phyloP scores from a whole-genome alignment of 1,284 basidiomycete species.

The Pyrrhoderma lamaoense region DNA sequence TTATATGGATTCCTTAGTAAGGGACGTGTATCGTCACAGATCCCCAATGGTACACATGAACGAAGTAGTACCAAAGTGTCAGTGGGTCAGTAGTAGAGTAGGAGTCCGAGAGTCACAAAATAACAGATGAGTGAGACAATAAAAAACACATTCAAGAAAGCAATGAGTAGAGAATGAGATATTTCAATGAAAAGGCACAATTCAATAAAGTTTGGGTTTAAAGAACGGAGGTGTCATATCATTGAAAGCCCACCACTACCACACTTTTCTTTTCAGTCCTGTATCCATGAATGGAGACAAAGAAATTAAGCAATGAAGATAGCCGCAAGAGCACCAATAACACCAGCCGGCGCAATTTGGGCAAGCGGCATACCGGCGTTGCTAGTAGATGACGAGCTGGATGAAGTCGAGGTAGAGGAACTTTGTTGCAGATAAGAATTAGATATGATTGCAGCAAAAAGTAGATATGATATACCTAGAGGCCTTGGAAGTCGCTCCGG shows the following conservation, averaged over 20 bases:
- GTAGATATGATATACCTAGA: conserved; percentile 18
- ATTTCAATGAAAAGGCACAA: neutral
- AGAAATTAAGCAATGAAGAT: conserved; percentile 28
- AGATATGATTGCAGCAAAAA: conserved; percentile 7
- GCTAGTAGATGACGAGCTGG: conserved; percentile 21
- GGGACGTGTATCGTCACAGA: too few relatives aligned
- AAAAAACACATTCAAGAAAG: neutral
- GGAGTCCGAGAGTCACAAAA: too few relatives aligned
- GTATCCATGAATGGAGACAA: neutral
- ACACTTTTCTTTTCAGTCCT: neutral
- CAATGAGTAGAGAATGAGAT: neutral
- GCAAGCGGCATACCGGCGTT: conserved; percentile 23
- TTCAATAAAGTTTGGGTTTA: neutral
- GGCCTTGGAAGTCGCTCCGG: conserved; percentile 8
- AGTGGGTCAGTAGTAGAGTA: too few relatives aligned
- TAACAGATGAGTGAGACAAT: neutral
- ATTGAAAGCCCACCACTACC: neutral
- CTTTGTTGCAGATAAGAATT: conserved; percentile 19
- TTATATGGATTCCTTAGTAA: too few relatives aligned
- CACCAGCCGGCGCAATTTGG: conserved; percentile 35
- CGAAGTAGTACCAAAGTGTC: too few relatives aligned
- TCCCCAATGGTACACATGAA: too few relatives aligned
- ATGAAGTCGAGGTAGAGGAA: conserved; percentile 26
- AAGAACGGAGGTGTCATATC: neutral
- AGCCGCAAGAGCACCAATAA: conserved; percentile 39